Evolutionary conservation across 805 yeast genomes (phyloP), one percentile per base, ranked within the genome.

Genomic region (Wickerhamomyces subpelliculosus): DNA sequence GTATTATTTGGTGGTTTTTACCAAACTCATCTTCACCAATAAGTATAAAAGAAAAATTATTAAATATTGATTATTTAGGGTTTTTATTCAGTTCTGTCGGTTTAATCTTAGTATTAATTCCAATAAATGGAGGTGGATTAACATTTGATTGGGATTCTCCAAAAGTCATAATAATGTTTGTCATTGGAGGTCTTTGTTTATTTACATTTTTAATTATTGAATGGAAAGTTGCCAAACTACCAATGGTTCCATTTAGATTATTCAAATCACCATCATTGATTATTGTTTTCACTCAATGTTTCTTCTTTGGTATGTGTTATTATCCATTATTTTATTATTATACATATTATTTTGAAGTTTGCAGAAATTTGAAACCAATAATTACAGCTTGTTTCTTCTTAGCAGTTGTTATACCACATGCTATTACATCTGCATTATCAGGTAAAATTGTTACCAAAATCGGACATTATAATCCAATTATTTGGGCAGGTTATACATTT

Each of bases 111-210:
- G 21, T 40, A 60, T 59, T 78, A 24, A 64, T 78, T 22, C 78
- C 80, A 1, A 47, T 77, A 14, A 65, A 69, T 45, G 77, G 78
- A n/a, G 83, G 83, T 27, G 82, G 81, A 4, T 59, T 70, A 5
- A 62, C 70, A 9, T 75, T 63, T 48, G 51, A 57, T 1, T 77
- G 83, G 84, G 45, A 64, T 45, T 65, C 63, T 10, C 43, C 64
- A 4, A 35, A 54, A 18, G 58, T 58, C n/a, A 65, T 68, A 11
- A 30, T 51, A 7, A 49, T 66, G 47, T 47, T 68, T 25, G 47
- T 53, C 2, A 39, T 66, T 28, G 74, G 73, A 14, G 67, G 58
- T 1, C 36, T 58, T 0, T 58, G 56, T 21, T 59, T 70, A 17
- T 40, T 63, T 1, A 40, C 49, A 0, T 78, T 78, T 39, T 31